Conservation (phyloP, 148 eudicot genomes). For the Polygonum maritimum region DNA sequence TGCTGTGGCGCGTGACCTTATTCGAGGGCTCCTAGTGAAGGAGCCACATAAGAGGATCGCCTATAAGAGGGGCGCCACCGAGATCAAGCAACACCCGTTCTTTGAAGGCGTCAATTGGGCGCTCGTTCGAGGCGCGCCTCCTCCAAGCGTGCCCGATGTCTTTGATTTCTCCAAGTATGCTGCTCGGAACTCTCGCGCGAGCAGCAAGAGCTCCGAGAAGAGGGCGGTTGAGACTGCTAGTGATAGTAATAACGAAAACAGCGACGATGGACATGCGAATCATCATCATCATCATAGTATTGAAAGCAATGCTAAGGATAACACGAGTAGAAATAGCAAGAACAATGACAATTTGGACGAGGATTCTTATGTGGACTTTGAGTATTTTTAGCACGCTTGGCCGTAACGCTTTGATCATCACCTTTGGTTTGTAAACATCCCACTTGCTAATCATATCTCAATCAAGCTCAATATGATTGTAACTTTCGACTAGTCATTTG, state of each 20-base stretch:
- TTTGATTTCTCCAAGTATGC: constrained; percentile 53
- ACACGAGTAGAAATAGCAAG: constrained; percentile 16
- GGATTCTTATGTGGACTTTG: constrained; percentile 66
- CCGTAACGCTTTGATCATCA: not conserved
- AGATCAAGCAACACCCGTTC: constrained; percentile 82
- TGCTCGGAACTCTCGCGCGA: constrained; percentile 38
- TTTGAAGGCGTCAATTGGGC: constrained; percentile 95
- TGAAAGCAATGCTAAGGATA: not conserved
- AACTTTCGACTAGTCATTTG: too few relatives aligned
- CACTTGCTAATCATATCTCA: too few relatives aligned
- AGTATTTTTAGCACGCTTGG: constrained; percentile 44
- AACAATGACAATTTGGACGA: constrained; percentile 27
- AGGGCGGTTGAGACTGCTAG: constrained; percentile 30
- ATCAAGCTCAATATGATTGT: too few relatives aligned
- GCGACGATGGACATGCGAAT: not conserved
- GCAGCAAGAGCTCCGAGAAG: constrained; percentile 13
- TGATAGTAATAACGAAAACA: not conserved
- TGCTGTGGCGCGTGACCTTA: constrained; percentile 52
- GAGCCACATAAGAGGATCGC: constrained; percentile 85
- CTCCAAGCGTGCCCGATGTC: constrained; percentile 62
- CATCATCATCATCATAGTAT: not conserved
- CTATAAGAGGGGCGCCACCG: constrained; percentile 81
- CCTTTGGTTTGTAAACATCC: too few relatives aligned
- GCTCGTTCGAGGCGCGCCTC: constrained; percentile 58
- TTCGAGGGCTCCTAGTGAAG: constrained; percentile 63